phyloP scores from a whole-genome alignment of 2,329 filamentous ascomycete species.

The Neospermospora avenae region DNA sequence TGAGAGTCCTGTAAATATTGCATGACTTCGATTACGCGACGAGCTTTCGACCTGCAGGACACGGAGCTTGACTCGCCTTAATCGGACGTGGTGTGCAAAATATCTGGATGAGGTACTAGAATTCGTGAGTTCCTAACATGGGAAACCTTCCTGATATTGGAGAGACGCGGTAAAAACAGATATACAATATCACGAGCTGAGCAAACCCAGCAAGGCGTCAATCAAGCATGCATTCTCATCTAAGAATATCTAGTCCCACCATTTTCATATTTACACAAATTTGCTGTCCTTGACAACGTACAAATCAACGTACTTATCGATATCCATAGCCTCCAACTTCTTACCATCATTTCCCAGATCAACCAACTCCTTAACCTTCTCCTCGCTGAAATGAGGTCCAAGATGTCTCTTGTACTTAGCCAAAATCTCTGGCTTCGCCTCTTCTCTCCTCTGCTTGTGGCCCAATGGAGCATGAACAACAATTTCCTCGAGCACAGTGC shows the following conservation, averaged over 20 bases:
- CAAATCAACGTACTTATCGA: slow-evolving; percentile 92
- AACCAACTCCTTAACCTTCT: slow-evolving; percentile 77
- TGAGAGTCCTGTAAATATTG: no score
- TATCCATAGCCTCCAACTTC: slow-evolving; percentile 73
- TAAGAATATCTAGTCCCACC: not conserved
- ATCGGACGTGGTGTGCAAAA: no score
- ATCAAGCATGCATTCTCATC: slow-evolving; percentile 6
- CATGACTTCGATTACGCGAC: no score
- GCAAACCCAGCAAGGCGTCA: not conserved
- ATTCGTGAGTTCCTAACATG: no score
- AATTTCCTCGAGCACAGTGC: slow-evolving; percentile 85
- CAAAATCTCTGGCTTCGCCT: slow-evolving; percentile 96
- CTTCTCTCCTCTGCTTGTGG: slow-evolving; percentile 84
- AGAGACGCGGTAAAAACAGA: no score
- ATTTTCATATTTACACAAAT: slow-evolving; percentile 42
- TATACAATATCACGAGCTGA: no score
- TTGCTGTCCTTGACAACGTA: slow-evolving; percentile 64
- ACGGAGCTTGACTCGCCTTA: no score
- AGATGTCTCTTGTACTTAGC: slow-evolving; percentile 95
- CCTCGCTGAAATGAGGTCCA: slow-evolving; percentile 73
- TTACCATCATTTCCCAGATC: slow-evolving; percentile 72
- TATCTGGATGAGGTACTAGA: no score
- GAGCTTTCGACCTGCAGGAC: no score
- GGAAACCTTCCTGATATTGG: no score
- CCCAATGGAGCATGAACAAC: slow-evolving; percentile 92